Conservation (phyloP, 2,329 filamentous ascomycete genomes). For the Drechslerella stenobrocha region DNA sequence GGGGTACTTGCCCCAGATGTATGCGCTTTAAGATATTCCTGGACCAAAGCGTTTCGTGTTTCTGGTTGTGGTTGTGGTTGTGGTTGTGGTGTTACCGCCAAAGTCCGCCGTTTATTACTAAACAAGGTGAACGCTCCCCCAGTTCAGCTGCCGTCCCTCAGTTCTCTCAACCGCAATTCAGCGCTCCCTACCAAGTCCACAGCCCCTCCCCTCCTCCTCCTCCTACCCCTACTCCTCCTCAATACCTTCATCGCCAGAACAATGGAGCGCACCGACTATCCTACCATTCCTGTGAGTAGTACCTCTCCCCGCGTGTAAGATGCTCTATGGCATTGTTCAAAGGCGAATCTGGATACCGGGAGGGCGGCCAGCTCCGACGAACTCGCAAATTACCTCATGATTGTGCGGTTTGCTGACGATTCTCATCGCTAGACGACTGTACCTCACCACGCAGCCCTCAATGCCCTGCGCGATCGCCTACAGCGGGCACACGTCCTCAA, state of each 20-base stretch:
- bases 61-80: not conserved
- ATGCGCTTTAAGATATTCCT: no score
- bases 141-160: conserved; percentile 23
- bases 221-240: not conserved
- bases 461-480: conserved; percentile 81
- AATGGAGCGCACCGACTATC: conserved; percentile 77
- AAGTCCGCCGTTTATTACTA: conserved; percentile 2
- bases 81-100: not conserved
- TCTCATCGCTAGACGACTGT: conserved; percentile 33
- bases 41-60: no score
- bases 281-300: conserved; percentile 81
- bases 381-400: conserved; percentile 33
- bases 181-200: conserved; percentile 21
- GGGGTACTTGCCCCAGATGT: no score
- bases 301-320: not conserved
- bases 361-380: conserved; percentile 25
- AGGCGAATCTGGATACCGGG: conserved; percentile 30
- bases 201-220: conserved; percentile 1
- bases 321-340: conserved; percentile 14
- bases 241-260: not conserved
- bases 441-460: conserved; percentile 62
- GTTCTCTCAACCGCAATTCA: conserved; percentile 44
- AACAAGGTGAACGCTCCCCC: conserved; percentile 16
- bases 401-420: conserved; percentile 10
- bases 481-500: conserved; percentile 85